These are phyloP conservation scores for Penicillium sp. DNA, from an alignment of 2,329 filamentous ascomycete species.

Conservation along the genomic window DNA sequence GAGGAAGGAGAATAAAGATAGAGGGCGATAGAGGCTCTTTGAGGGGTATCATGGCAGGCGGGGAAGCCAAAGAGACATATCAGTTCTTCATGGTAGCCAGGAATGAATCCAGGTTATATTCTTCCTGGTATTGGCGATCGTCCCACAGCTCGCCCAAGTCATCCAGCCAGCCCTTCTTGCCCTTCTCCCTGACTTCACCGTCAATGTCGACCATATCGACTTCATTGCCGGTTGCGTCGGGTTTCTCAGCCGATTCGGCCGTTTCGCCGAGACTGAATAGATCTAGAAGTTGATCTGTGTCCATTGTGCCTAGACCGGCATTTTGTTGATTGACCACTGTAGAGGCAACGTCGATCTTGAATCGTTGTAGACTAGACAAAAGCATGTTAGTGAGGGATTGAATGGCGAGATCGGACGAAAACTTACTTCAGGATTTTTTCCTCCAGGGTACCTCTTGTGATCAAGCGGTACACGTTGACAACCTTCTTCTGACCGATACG, in stretches of 20 bases:
- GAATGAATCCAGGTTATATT: conserved; percentile 94
- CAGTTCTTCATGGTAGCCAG: conserved; percentile 81
- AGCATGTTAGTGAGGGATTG: conserved; percentile 16
- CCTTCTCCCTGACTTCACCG: conserved; percentile 88
- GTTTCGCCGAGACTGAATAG: conserved; percentile 88
- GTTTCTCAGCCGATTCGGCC: conserved; percentile 55
- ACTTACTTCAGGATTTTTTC: conserved; percentile 89
- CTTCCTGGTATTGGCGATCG: conserved; percentile 95
- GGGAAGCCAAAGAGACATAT: conserved; percentile 5
- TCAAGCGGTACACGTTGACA: conserved; percentile 95
- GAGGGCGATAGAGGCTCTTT: neutral
- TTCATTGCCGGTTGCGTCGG: conserved; percentile 57
- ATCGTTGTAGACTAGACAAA: conserved; percentile 76
- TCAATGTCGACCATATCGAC: conserved; percentile 88
- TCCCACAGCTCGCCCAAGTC: conserved; percentile 97
- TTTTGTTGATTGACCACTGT: conserved; percentile 99
- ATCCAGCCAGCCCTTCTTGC: conserved; percentile 95
- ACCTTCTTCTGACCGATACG: conserved; percentile 99
- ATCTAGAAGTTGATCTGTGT: conserved; percentile 96
- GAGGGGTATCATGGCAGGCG: neutral
- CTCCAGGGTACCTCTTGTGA: conserved; percentile 92
- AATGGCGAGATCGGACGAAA: conserved; percentile 8
- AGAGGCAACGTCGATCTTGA: conserved; percentile 98
- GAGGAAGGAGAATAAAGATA: neutral
- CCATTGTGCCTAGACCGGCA: conserved; percentile 90